Percentiles rank a stretch among this genome's conserved stretches.
phyloP scores from a whole-genome alignment of 2,329 filamentous ascomycete species.

The Beauveria sp. region DNA sequence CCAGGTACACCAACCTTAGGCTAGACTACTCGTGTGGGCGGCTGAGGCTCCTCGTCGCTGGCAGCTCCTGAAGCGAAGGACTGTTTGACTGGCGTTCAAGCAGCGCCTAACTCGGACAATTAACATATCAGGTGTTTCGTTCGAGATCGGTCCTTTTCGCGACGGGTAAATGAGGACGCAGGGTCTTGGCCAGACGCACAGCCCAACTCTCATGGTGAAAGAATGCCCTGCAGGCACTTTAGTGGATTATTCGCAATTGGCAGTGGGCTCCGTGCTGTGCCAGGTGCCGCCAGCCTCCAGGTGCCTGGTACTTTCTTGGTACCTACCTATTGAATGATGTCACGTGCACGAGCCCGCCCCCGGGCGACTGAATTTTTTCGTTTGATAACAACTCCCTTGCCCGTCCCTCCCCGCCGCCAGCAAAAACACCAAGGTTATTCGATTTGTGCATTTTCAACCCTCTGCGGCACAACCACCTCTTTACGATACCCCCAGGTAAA shows the following conservation, averaged over 20 bases:
- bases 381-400: conserved; percentile 27
- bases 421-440: conserved; percentile 33
- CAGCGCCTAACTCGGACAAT: neutral
- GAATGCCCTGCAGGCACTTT: neutral
- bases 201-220: neutral
- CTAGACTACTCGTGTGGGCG: too few relatives aligned
- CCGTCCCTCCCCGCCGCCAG: conserved; percentile 34
- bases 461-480: conserved; percentile 24
- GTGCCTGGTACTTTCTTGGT: neutral
- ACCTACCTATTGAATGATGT: conserved; percentile 15
- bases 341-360: conserved; percentile 27
- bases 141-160: too few relatives aligned
- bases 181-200: neutral
- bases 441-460: conserved; percentile 28
- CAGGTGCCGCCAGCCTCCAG: neutral
- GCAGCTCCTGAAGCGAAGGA: neutral
- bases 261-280: neutral
- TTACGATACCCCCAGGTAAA: conserved; percentile 10
- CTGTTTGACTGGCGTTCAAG: too few relatives aligned
- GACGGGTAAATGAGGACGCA: neutral
- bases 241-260: neutral
- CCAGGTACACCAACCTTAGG: too few relatives aligned
- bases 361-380: conserved; percentile 36
- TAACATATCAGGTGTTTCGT: neutral
- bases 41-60: neutral